Conservation (phyloP, 2,329 filamentous ascomycete species). For the Aurifilum marmelostoma region DNA sequence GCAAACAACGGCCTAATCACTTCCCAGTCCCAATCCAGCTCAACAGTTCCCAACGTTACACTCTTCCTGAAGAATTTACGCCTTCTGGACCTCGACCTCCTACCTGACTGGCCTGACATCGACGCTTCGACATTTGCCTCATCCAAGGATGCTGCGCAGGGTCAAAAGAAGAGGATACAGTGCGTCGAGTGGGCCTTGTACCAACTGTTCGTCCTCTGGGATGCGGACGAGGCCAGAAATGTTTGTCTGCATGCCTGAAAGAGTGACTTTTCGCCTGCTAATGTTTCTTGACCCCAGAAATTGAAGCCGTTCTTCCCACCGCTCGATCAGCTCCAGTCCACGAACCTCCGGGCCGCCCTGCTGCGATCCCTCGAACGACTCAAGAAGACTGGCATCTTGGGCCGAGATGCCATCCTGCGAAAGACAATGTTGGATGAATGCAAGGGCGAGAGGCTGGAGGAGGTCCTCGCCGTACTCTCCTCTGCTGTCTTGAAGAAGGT, state of each 20-base stretch:
- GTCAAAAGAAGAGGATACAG: conserved; percentile 81
- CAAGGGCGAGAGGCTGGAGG: conserved; percentile 86
- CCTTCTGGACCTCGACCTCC: conserved; percentile 77
- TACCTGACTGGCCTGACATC: conserved; percentile 80
- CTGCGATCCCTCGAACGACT: conserved; percentile 79
- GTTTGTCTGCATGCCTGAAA: conserved; percentile 48
- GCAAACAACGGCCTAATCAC: conserved; percentile 12
- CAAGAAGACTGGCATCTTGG: conserved; percentile 85
- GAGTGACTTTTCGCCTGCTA: conserved; percentile 1
- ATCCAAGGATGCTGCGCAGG: conserved; percentile 65
- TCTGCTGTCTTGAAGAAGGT: conserved; percentile 77
- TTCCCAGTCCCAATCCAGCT: background rate
- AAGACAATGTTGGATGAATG: conserved; percentile 98
- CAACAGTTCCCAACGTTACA: conserved; percentile 54
- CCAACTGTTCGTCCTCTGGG: conserved; percentile 83
- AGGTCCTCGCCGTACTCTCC: conserved; percentile 83
- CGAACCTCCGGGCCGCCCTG: conserved; percentile 84
- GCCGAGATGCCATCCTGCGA: conserved; percentile 77
- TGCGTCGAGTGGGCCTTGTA: conserved; percentile 91
- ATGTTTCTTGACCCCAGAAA: conserved; percentile 60
- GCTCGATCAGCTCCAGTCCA: conserved; percentile 83
- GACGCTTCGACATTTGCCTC: conserved; percentile 69
- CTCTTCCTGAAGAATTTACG: conserved; percentile 84
- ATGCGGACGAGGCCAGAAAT: conserved; percentile 73
- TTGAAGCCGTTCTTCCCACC: conserved; percentile 90